Base-by-base conservation (phyloP, 768 basidiomycete genomes). In the Lactifluus pinguis region DNA sequence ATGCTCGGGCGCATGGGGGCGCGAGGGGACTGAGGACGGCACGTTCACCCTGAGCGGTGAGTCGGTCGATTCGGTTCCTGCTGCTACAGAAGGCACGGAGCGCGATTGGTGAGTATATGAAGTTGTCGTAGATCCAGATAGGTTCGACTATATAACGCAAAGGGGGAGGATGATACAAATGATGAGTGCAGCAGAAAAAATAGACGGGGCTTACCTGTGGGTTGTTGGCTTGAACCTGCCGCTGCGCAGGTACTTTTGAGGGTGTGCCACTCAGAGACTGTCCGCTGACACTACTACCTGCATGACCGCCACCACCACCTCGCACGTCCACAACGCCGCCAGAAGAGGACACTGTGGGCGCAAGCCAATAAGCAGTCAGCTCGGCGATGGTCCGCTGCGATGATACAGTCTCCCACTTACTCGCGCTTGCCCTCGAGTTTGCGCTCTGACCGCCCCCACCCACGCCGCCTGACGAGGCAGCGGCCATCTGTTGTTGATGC, bases 41-140 rank as follows among this genome's bases (percentile, higher is more conserved):
- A 92, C 74, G 60, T 89, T 80, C 69, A 89, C 89, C 89, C 89
- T 91, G 53, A 64, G 70, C 56, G 68, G 70, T 14, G 73, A 71
- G 53, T 70, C 71, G 58, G 74, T 66, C 32, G 69, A 68, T 36
- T 72, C 70, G 6, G 69, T 25, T 25, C 25, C 66, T 38, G 44
- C 38, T 13, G 38, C 54, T 34, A 54, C 34, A 6, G 62, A 49
- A 34, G 59, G 57, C 29, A 44, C 38, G 19, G 39, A 19, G 41
- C 41, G 42, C 19, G 25, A 15, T 30, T 38, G 36, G 21, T 50
- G 44, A 30, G 42, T 45, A 6, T n/a, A 29, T 19, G 52, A 29
- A 21, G 14, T 53, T 21, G 62, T 6, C 6, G 58, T 6, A 10
- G 59, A 36, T 25, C 21, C 29, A 39, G 47, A 41, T 11, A 19